phyloP scores from a whole-genome alignment of 495 filamentous ascomycete genomes.

The Penicillium silybi region DNA sequence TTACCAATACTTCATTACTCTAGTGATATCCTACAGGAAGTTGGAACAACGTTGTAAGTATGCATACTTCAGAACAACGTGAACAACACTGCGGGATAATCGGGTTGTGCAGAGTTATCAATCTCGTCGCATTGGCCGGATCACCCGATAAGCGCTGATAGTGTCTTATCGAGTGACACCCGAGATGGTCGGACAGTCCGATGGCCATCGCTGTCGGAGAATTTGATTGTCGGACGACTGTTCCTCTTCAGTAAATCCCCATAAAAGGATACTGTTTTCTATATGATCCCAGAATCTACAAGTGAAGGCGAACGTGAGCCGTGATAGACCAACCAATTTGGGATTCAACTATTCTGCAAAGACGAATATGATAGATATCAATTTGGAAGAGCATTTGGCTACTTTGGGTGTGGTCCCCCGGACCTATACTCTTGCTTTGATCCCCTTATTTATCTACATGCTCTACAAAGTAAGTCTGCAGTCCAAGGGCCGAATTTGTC shows the following conservation, averaged over 20 bases:
- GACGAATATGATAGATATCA: constrained; percentile 3
- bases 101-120: too few relatives aligned
- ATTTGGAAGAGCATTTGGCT: constrained; percentile 1
- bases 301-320: neutral
- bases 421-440: constrained; percentile 1
- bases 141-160: neutral
- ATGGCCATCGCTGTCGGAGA: neutral
- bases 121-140: too few relatives aligned
- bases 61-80: too few relatives aligned
- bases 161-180: neutral
- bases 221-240: too few relatives aligned
- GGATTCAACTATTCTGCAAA: neutral
- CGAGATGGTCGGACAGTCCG: constrained; percentile 11
- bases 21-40: too few relatives aligned
- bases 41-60: too few relatives aligned
- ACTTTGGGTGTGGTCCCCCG: neutral
- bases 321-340: neutral
- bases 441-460: constrained; percentile 10
- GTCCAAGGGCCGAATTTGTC: too few relatives aligned
- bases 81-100: too few relatives aligned
- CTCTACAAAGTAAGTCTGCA: constrained; percentile 7
- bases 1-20: too few relatives aligned
- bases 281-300: too few relatives aligned
- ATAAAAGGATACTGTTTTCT: too few relatives aligned
- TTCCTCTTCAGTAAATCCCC: too few relatives aligned